Base-by-base conservation (phyloP, 2,329 filamentous ascomycete species). In the Pyrenophora seminiperda region DNA sequence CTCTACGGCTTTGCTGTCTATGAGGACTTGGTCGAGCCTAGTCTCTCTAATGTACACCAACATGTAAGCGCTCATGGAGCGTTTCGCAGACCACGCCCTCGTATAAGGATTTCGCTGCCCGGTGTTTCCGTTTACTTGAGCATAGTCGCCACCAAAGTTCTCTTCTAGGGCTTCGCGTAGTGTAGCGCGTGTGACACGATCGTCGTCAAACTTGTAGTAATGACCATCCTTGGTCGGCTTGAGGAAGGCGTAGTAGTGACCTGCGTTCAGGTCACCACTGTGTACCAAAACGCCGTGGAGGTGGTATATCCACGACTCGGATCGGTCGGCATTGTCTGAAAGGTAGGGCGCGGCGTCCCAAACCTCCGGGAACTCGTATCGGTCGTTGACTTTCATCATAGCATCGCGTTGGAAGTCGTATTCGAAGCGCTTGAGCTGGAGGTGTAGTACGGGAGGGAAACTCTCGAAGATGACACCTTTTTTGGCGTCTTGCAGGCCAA, bases 331-430 rank as follows among this genome's bases (percentile, higher is more conserved):
- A 53, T 90, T 87, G 18, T 91, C 87, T 10, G 91, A 88, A 15
- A 99, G 83, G 70, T 94, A 99, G 0, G 91, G 91, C 0, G 89
- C 80, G 5, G 92, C 90, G 68, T 96, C 90, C 65, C 91, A 91
- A 48, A 83, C 77, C 53, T 95, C 90, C 1, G 90, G 91, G 60
- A 94, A 96, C 66, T 95, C 91, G 76, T 94, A 93, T 49, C 90
- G 86, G 64, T 95, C 91, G 66, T 96, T 95, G 71, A 99, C 91
- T 77, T 99, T 99, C 88, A 96, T 97, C 90, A 97, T 97, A 58
- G 91, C 91, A 69, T 97, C 93, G 63, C 90, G 86, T 62, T 96
- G 88, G 65, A 97, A 89, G 74, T 99, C 94, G 75, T 99, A 99
- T 72, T 99, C 91, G 73, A 99, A 99, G 43, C 94, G 88, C 77